These are phyloP conservation scores for Botryotinia convoluta DNA, from an alignment of 2,329 filamentous ascomycete species.

Conservation along the genomic window DNA sequence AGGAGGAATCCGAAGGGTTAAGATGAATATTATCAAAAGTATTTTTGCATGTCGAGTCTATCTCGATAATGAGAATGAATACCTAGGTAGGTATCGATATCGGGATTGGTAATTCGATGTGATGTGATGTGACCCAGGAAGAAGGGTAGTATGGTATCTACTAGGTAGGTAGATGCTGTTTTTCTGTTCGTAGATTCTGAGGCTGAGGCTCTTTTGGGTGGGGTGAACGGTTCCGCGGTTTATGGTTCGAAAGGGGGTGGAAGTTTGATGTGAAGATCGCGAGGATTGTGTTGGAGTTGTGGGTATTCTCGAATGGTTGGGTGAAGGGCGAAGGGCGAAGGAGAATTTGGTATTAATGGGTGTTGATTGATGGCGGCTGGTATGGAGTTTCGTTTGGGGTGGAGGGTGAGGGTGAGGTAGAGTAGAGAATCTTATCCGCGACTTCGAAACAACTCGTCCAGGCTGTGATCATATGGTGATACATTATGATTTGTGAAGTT, in stretches of 20 bases:
- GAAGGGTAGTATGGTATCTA: not conserved
- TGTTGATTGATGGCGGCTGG: not conserved
- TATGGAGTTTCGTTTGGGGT: not conserved
- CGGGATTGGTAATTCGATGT: not conserved
- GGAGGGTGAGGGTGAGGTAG: not conserved
- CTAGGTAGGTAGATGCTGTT: not conserved
- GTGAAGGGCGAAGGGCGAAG: too few species aligned
- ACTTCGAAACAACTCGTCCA: not conserved
- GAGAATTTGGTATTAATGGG: not conserved
- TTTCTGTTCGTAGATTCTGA: not conserved
- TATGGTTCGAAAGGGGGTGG: not conserved
- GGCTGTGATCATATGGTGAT: too few species aligned
- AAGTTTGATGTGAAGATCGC: not conserved
- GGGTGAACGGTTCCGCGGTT: not conserved
- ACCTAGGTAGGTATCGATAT: not conserved
- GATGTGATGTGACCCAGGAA: too few species aligned
- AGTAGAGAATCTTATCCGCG: not conserved
- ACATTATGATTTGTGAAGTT: too few species aligned
- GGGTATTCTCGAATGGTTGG: not conserved
- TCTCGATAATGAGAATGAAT: not conserved
- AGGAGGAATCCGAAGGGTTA: not conserved
- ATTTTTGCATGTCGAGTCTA: not conserved
- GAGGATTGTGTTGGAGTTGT: not conserved
- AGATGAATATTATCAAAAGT: not conserved
- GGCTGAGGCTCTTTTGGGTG: not conserved